Evolutionary conservation across 768 basidiomycete species (phyloP).

Genomic region (Mycena leptocephala): DNA sequence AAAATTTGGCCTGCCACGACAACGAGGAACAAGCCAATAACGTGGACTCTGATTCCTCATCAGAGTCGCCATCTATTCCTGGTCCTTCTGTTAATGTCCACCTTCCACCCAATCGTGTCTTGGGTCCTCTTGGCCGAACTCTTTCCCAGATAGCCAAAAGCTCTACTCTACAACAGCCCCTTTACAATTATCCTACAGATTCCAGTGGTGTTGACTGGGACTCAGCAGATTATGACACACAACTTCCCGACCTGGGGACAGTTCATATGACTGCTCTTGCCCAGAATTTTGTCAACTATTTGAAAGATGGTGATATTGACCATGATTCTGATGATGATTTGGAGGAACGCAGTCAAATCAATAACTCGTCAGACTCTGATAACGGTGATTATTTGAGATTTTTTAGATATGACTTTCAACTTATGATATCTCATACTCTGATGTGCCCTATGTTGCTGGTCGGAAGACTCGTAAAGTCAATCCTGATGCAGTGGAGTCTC

Average conservation of each 20-base stretch:
- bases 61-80: background rate
- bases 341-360: slow-evolving; percentile 2
- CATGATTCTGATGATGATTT: slow-evolving; percentile 3
- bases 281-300: background rate
- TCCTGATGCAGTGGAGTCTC: background rate
- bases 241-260: background rate
- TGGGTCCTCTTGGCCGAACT: background rate
- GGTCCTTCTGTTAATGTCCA: background rate
- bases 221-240: background rate
- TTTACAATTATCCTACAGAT: background rate
- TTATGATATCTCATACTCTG: background rate
- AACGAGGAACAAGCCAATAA: no score
- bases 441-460: background rate
- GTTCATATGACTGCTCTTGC: background rate
- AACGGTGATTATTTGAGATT: background rate
- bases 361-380: background rate
- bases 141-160: background rate
- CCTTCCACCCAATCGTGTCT: background rate
- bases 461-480: background rate
- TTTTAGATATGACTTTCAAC: background rate
- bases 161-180: background rate
- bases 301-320: background rate
- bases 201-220: background rate
- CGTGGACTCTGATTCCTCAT: background rate
- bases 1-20: background rate